Base-by-base conservation (phyloP, 2,329 filamentous ascomycete species). In the Coniochaeta sp. region DNA sequence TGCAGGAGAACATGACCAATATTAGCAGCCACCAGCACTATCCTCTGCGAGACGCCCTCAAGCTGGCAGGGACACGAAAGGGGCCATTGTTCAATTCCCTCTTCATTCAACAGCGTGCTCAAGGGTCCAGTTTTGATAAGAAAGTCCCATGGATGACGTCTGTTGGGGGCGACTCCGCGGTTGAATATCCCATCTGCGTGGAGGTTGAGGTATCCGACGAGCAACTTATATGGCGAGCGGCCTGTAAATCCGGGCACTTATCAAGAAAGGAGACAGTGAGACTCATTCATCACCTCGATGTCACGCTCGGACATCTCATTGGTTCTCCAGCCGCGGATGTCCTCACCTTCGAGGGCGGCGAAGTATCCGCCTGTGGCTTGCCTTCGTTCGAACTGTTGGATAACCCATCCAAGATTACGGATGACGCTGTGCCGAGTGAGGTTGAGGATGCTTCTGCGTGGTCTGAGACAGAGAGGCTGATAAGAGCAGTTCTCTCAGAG, bases 171-270 rank as follows among this genome's bases (percentile, higher is more conserved):
- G 74, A 76, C 3, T 87, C 90, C 0, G 82, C 87, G 24, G 86
- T 93, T 1, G 91, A 96, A 64, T 96, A 93, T 70, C 88, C 90
- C 0, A 74, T 96, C 3, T 95, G 90, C 66, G 82, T 91, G 2
- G 93, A 97, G 73, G 85, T 95, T 70, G 91, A 96, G 69, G 73
- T 83, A 6, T 71, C 82, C 0, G 75, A 73, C 0, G 73, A 81
- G 19, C 67, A 73, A 0, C 70, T 96, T 1, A 63, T 85, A 0
- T 95, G 92, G 88, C 86, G 90, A 14, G 80, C 86, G 19, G 90
- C 91, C 4, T 88, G 87, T 63, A 86, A 90, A 66, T 77, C 81
- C 1, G 74, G 74, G 0, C 80, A 84, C 12, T 71, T 87, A 6
- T 77, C 81, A 14, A 64, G 71, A 0, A 60, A 69, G 0, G 81